Evolutionary conservation across 2,329 filamentous ascomycete genomes (phyloP), one percentile per base, ranked within the genome.

Genomic region (Pseudonectria buxi): DNA sequence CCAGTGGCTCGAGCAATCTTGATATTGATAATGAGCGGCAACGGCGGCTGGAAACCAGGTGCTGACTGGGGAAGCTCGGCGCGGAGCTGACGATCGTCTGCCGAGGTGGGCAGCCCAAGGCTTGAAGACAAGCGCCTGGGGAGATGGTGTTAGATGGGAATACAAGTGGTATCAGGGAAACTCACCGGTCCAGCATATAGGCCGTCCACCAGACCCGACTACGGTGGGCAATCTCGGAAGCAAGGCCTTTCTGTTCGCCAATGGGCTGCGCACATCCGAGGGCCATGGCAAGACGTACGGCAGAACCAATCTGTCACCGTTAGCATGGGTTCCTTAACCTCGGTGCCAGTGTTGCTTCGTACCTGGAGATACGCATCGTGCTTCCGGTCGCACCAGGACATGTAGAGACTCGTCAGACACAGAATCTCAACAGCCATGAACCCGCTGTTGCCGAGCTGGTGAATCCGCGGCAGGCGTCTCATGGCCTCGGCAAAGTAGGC

Each of bases 291-390:
- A 54, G 37, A 10, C 54, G 40, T 1, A 54, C 47, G 3, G 53
- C 53, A 4, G 43, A 43, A 4, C 53, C 53, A 33, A 53, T 51
- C 48, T 55, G 10, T 15, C 4, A n/a, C 10, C 6, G 32, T 35
- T 18, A 32, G 28, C 14, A 13, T 7, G 2, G 6, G 6, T 6
- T 3, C 7, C 3, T 26, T n/a, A 10, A 30, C 9, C n/a, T n/a
- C n/a, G n/a, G n/a, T n/a, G n/a, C n/a, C 18, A 31, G 14, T 28
- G 12, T 13, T 4, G 7, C 2, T 2, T 12, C 44, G 26, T 35
- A 56, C 53, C 26, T 55, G 54, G 6, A 56, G 41, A 32, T 54
- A 56, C 6, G 54, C 49, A 14, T 55, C 53, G 22, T 54, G 46
- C 35, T 52, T 55, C 14, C 48, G 42, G 29, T 55, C 52, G 15